Evolutionary conservation across 805 yeast genomes (phyloP), one percentile per base, ranked within the genome.

Genomic region (Saturnispora gosingensis): DNA sequence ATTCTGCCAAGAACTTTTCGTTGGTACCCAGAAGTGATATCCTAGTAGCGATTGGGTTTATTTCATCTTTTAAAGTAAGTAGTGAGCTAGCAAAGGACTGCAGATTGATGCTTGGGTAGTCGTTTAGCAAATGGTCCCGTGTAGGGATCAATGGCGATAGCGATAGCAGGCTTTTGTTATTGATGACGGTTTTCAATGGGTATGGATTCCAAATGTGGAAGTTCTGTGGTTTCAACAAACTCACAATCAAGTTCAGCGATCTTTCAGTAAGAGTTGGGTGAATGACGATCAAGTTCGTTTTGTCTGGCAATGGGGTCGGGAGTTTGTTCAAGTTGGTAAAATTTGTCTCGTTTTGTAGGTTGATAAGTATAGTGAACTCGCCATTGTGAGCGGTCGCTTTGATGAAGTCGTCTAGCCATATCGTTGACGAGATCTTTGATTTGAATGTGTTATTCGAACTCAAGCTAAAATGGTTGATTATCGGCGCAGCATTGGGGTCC

Each of bases 1-100:
- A 70, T 22, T 74, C 67, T 16, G 45, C 3, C n/a, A 22, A n/a
- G 24, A 25, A 32, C 20, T 36, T 63, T 0, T 90, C 73, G 46
- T 72, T 71, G 27, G 71, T 68, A 0, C 96, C 96, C 58, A 49
- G 15, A n/a, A 16, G 7, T 3, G 46, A 25, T 11, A 43, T 16
- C 5, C 34, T 42, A 9, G 20, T 30, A 4, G 28, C 16, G 10
- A 25, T 16, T 6, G 42, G 46, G 27, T 48, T 42, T 4, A 48
- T 13, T 11, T 42, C 11, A 2, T 44, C 11, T 32, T 24, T 32
- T 6, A 40, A 11, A 18, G 42, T 27, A 6, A 42, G 18, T 4
- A 48, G 16, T 8, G 43, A 24, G 15, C 15, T 9, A 10, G 46
- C 51, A n/a, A 48, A 20, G n/a, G 46, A 13, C 5, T 42, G 42